Evolutionary conservation across 2,329 filamentous ascomycete genomes (phyloP).

Genomic region (Colletotrichum aenigma): DNA sequence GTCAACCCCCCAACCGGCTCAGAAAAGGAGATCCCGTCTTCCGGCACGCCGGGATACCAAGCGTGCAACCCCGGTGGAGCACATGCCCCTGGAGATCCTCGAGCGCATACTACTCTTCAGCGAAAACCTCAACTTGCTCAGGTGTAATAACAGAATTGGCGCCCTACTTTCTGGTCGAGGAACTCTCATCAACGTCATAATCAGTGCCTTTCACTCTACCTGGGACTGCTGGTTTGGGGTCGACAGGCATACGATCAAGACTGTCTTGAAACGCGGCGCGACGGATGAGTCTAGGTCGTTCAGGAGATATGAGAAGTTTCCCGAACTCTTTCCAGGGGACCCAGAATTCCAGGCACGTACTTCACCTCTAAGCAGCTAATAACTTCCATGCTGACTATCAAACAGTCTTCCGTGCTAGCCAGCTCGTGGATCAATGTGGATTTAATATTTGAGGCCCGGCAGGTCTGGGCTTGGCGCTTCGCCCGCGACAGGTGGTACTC

Average conservation of each 20-base stretch:
- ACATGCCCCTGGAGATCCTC: slow-evolving; percentile 56
- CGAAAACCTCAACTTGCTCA: slow-evolving; percentile 51
- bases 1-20: neutral
- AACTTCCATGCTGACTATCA: neutral
- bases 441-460: slow-evolving; percentile 51
- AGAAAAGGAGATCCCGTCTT: neutral
- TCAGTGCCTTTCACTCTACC: slow-evolving; percentile 38
- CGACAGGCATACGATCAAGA: neutral
- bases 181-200: slow-evolving; percentile 40
- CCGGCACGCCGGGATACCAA: neutral
- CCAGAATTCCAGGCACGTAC: slow-evolving; percentile 45
- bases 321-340: slow-evolving; percentile 36
- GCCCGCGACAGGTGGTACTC: slow-evolving; percentile 36
- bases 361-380: neutral
- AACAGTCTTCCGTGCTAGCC: slow-evolving; percentile 46
- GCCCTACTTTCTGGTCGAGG: slow-evolving; percentile 49
- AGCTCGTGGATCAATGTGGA: slow-evolving; percentile 49
- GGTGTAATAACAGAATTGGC: slow-evolving; percentile 35
- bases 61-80: slow-evolving; percentile 29
- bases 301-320: slow-evolving; percentile 1
- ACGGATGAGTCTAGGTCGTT: neutral
- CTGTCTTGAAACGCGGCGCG: neutral
- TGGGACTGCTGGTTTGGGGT: slow-evolving; percentile 44
- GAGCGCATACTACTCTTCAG: slow-evolving; percentile 58
- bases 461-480: slow-evolving; percentile 48